Evolutionary conservation across 768 basidiomycete species (phyloP).

Genomic region (Nidula microcarpa): DNA sequence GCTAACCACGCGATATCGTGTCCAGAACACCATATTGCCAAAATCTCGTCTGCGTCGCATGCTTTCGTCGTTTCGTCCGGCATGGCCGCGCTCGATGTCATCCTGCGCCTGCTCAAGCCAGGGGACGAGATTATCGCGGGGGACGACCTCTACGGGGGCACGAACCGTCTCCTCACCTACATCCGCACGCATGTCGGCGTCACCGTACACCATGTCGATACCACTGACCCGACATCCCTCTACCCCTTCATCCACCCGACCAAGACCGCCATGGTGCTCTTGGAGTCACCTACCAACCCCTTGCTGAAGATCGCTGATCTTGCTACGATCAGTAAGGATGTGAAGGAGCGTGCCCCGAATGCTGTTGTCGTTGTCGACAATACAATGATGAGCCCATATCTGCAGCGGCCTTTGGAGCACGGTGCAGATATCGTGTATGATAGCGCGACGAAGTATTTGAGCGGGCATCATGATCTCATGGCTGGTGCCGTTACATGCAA

Average conservation of each 20-base stretch:
- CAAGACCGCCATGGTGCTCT: conserved; percentile 90
- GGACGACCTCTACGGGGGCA: conserved; percentile 97
- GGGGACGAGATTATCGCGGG: conserved; percentile 96
- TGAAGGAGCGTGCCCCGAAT: conserved; percentile 78
- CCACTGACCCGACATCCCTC: conserved; percentile 68
- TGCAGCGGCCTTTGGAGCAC: conserved; percentile 92
- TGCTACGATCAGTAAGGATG: conserved; percentile 74
- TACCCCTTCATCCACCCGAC: conserved; percentile 60
- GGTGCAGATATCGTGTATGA: conserved; percentile 98
- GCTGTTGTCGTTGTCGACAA: conserved; percentile 92
- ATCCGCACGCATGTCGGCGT: conserved; percentile 86
- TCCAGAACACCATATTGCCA: conserved; percentile 93
- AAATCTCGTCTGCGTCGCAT: conserved; percentile 90
- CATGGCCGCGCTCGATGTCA: conserved; percentile 97
- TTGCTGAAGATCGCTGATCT: conserved; percentile 93
- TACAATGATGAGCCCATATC: conserved; percentile 99
- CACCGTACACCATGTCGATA: conserved; percentile 90
- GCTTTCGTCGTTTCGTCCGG: conserved; percentile 94
- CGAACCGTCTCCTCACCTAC: conserved; percentile 91
- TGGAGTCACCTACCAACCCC: conserved; percentile 97
- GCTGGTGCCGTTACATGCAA: conserved; percentile 94
- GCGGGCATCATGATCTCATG: conserved; percentile 99
- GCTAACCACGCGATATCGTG: conserved; percentile 4
- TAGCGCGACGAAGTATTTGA: conserved; percentile 95
- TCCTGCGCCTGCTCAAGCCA: conserved; percentile 90